Conservation (phyloP, 352 stramenopile genomes). For the Pythium pectinolyticum region DNA sequence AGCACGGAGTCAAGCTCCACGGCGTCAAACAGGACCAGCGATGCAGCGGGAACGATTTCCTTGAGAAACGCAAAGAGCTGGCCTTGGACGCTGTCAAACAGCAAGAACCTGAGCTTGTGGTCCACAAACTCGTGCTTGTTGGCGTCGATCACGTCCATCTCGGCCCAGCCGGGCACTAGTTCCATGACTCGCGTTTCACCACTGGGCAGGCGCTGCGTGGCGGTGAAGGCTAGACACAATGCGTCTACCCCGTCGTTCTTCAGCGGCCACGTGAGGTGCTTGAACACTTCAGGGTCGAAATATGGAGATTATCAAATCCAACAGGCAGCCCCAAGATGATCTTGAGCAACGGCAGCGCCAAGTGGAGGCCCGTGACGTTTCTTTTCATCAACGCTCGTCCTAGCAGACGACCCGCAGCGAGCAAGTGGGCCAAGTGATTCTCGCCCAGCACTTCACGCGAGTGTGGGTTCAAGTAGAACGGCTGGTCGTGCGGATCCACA, state of each 20-base stretch:
- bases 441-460: slow-evolving; percentile 35
- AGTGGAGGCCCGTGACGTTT: slow-evolving; percentile 91
- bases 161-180: slow-evolving; percentile 44
- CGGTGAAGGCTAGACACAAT: slow-evolving; percentile 57
- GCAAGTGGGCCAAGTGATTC: slow-evolving; percentile 62
- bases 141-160: slow-evolving; percentile 89
- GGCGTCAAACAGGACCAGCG: slow-evolving; percentile 92
- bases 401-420: slow-evolving; percentile 54
- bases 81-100: slow-evolving; percentile 77
- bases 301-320: slow-evolving; percentile 91
- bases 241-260: slow-evolving; percentile 49
- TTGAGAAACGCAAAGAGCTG: slow-evolving; percentile 74
- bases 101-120: slow-evolving; percentile 85
- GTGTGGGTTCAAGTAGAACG: slow-evolving; percentile 47
- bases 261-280: slow-evolving; percentile 55
- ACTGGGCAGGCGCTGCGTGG: slow-evolving; percentile 8
- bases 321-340: slow-evolving; percentile 94
- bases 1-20: slow-evolving; percentile 93
- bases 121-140: slow-evolving; percentile 95
- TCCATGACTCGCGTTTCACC: slow-evolving; percentile 34
- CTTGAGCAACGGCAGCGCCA: slow-evolving; percentile 96
- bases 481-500: slow-evolving; percentile 42
- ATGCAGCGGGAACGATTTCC: slow-evolving; percentile 85
- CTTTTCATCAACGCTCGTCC: slow-evolving; percentile 78
- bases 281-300: slow-evolving; percentile 53